Evolutionary conservation across 108 stramenopile genomes (phyloP).

Genomic region (Poteriospumella lacustris): DNA sequence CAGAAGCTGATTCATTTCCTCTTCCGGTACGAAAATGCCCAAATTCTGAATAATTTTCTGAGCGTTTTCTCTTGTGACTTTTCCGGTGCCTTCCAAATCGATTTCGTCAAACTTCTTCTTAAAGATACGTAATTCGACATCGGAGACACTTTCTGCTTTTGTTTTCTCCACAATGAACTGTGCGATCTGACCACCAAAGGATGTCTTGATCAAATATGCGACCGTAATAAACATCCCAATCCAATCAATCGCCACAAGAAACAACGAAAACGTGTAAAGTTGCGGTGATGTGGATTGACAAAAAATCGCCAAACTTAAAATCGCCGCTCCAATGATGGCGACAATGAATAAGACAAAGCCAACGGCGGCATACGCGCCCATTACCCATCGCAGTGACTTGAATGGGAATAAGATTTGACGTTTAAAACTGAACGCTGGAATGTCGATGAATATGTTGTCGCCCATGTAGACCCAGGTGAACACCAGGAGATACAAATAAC

Average conservation of each 20-base stretch:
- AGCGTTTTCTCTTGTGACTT: not conserved
- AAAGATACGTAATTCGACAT: not conserved
- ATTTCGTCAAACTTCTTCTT: not conserved
- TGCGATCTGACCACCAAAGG: not conserved
- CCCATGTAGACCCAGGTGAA: constrained; percentile 19
- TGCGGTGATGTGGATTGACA: not conserved
- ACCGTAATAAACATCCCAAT: not conserved
- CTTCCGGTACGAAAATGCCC: constrained; percentile 22
- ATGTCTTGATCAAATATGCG: not conserved
- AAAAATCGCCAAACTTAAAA: not conserved
- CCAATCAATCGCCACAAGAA: constrained; percentile 3
- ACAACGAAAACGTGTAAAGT: not conserved
- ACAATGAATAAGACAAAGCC: constrained; percentile 1
- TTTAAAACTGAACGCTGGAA: not conserved
- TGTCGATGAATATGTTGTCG: not conserved
- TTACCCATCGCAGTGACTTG: constrained; percentile 5
- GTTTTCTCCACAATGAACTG: not conserved
- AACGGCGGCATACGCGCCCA: not conserved
- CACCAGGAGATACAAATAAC: constrained; percentile 10
- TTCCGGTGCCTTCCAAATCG: not conserved
- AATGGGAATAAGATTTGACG: not conserved
- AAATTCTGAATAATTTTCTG: not conserved
- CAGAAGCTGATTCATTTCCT: not conserved
- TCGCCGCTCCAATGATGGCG: not conserved
- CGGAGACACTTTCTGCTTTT: not conserved